A percentile compares a stretch with the other conserved stretches of the same genome.
Evolutionary conservation across 2,329 filamentous ascomycete species (phyloP).

Genomic region (Penicillium sp.): DNA sequence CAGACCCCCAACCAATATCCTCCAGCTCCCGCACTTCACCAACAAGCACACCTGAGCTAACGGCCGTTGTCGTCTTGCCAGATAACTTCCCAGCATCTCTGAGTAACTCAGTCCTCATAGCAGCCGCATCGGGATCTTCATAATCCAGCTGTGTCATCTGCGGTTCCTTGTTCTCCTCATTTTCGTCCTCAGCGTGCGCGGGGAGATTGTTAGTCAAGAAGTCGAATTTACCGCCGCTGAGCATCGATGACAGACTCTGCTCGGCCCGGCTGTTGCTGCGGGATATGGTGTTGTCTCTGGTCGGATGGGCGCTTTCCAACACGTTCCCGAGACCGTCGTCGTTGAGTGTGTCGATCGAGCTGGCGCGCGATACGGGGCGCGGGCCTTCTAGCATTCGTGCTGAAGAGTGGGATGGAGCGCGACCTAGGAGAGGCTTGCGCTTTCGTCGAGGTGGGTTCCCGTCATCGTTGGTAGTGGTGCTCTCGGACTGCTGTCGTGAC

Average conservation of each 20-base stretch:
- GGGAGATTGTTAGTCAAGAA: slow-evolving; percentile 27
- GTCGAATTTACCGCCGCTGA: slow-evolving; percentile 34
- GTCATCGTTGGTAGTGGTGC: slow-evolving; percentile 20
- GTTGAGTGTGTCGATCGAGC: slow-evolving; percentile 52
- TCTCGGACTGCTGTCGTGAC: slow-evolving; percentile 28
- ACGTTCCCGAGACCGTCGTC: slow-evolving; percentile 42
- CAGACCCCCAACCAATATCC: slow-evolving; percentile 35
- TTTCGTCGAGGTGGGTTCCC: slow-evolving; percentile 30
- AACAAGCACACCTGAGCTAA: slow-evolving; percentile 21
- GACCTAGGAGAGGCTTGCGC: slow-evolving; percentile 41
- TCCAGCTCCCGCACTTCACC: slow-evolving; percentile 37
- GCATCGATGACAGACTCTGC: slow-evolving; percentile 34
- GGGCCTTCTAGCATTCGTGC: slow-evolving; percentile 23
- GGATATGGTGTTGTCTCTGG: slow-evolving; percentile 24
- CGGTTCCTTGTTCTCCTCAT: slow-evolving; percentile 38
- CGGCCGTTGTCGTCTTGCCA: slow-evolving; percentile 27
- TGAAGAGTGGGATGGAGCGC: slow-evolving; percentile 44
- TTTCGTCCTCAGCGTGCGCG: slow-evolving; percentile 24
- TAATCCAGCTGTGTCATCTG: slow-evolving; percentile 51
- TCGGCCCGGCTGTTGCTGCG: slow-evolving; percentile 29
- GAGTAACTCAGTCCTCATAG: slow-evolving; percentile 57
- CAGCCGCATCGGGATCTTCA: slow-evolving; percentile 52
- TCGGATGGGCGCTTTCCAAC: slow-evolving; percentile 30
- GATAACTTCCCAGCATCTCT: slow-evolving; percentile 46
- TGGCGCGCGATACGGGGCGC: slow-evolving; percentile 43